Conservation (phyloP, 2,329 filamentous ascomycete species). For the Lasiodiplodia sp. region DNA sequence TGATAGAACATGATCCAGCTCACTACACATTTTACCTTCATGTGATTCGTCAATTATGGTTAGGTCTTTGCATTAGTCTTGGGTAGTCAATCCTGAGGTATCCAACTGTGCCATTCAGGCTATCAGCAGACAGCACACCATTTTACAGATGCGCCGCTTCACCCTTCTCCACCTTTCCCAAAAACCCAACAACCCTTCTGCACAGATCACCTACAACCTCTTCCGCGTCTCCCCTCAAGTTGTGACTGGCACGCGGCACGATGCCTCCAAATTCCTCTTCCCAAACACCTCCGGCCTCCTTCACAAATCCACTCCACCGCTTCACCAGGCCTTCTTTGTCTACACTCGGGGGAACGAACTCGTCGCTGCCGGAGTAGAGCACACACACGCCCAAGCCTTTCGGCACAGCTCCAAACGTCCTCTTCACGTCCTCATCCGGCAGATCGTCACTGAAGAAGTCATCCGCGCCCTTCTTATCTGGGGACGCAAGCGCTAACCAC, state of each 20-base stretch:
- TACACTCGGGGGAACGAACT: slow-evolving; percentile 66
- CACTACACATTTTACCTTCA: neutral
- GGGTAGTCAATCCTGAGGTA: neutral
- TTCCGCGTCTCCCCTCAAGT: slow-evolving; percentile 56
- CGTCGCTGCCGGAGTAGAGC: slow-evolving; percentile 70
- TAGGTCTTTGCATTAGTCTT: neutral
- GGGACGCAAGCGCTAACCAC: slow-evolving; percentile 65
- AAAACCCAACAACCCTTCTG: slow-evolving; percentile 58
- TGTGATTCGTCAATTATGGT: neutral
- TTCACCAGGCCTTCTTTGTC: slow-evolving; percentile 65
- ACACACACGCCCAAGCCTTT: slow-evolving; percentile 60
- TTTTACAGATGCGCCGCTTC: slow-evolving; percentile 6
- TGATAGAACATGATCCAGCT: neutral
- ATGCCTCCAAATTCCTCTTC: slow-evolving; percentile 59
- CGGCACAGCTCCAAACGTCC: slow-evolving; percentile 71
- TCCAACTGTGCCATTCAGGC: neutral
- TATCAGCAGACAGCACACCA: neutral
- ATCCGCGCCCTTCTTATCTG: slow-evolving; percentile 71
- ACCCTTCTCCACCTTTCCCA: slow-evolving; percentile 39
- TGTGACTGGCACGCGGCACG: slow-evolving; percentile 59
- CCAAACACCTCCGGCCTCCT: slow-evolving; percentile 53
- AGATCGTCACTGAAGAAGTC: slow-evolving; percentile 89
- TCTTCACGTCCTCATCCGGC: slow-evolving; percentile 61
- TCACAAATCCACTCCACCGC: slow-evolving; percentile 61
- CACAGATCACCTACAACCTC: slow-evolving; percentile 59